These are phyloP conservation scores for Solanum paucissectum DNA, from an alignment of 257 asterid species.

Conservation along the genomic window DNA sequence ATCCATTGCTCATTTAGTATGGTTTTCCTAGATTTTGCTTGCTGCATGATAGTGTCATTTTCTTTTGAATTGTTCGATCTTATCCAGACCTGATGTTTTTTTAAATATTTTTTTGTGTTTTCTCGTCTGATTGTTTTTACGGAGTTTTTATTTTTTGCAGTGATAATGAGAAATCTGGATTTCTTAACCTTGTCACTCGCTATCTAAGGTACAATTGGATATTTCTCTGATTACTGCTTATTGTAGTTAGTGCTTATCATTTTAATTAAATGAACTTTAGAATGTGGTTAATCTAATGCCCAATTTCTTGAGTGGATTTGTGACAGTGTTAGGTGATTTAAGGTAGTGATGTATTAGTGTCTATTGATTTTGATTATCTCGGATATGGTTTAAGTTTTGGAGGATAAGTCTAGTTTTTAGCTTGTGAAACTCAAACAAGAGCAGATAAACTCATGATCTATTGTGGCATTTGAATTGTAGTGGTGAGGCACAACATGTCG, in stretches of 20 bases:
- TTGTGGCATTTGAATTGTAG: constrained; percentile 9
- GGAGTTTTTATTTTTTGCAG: constrained; percentile 19
- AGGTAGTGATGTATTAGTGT: not conserved
- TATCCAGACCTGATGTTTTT: not conserved
- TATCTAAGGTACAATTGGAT: constrained; percentile 54
- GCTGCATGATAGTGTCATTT: not conserved
- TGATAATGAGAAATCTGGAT: constrained; percentile 85
- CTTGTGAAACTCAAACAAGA: not conserved
- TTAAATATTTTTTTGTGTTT: not conserved
- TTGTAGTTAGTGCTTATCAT: not conserved
- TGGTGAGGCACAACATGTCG: constrained; percentile 32
- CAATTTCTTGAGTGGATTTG: not conserved
- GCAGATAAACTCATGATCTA: not conserved
- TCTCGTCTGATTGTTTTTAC: not conserved
- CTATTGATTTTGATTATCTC: not conserved
- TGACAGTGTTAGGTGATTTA: not conserved
- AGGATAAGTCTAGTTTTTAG: not conserved
- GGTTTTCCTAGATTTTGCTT: not conserved
- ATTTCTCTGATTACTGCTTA: not conserved
- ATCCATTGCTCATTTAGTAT: not conserved
- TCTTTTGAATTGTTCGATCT: not conserved
- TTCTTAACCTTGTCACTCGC: constrained; percentile 67
- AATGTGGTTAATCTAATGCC: not conserved
- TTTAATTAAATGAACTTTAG: not conserved
- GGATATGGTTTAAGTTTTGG: not conserved